Conservation (phyloP, 345 rosid species). For the Stellera chamaejasme region DNA sequence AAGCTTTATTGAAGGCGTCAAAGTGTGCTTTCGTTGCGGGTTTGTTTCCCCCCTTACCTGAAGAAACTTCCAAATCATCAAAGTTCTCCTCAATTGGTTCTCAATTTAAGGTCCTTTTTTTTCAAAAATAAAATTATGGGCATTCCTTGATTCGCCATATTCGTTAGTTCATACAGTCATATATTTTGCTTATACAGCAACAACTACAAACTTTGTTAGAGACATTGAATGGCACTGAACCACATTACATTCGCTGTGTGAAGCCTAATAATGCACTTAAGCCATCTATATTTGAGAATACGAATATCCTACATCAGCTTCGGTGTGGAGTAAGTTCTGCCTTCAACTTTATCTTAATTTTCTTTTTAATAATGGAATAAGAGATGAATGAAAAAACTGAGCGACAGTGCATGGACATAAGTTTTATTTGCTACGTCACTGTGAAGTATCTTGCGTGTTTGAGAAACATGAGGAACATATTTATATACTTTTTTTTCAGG, state of each 20-base stretch:
- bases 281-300: constrained; percentile 83
- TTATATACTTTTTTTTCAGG: constrained; percentile 36
- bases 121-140: too few species aligned
- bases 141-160: too few species aligned
- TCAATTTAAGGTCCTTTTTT: constrained; percentile 48
- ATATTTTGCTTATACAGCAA: constrained; percentile 47
- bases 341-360: constrained; percentile 8
- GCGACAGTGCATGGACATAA: too few species aligned
- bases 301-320: constrained; percentile 76
- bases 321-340: constrained; percentile 86
- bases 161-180: too few species aligned
- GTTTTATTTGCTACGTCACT: neutral
- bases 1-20: constrained; percentile 56
- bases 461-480: constrained; percentile 2
- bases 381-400: too few species aligned
- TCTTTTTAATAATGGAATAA: neutral
- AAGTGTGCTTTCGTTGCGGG: constrained; percentile 55
- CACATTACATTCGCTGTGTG: constrained; percentile 93
- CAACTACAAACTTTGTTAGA: constrained; percentile 94
- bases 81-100: constrained; percentile 76
- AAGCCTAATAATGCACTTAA: constrained; percentile 94
- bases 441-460: constrained; percentile 4
- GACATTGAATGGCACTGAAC: constrained; percentile 85
- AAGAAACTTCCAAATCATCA: constrained; percentile 66
- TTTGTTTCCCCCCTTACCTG: constrained; percentile 64